These are phyloP conservation scores for Striga hermonthica DNA, from an alignment of 305 asterid genomes.

Conservation along the genomic window DNA sequence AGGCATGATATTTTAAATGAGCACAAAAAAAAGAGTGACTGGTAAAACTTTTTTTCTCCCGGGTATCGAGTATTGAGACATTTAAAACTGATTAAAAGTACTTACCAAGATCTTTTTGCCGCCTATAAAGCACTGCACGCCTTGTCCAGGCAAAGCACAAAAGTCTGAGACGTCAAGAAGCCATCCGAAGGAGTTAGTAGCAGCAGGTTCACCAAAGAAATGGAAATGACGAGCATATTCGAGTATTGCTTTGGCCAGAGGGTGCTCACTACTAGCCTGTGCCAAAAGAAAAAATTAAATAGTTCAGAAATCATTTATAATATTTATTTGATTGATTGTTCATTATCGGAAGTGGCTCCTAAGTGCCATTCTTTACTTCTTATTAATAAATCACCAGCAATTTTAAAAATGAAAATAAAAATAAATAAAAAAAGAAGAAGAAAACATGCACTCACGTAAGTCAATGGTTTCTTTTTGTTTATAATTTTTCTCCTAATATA, in stretches of 20 bases:
- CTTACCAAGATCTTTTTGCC: slow-evolving; percentile 83
- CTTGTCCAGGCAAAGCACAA: slow-evolving; percentile 87
- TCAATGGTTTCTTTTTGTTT: too few relatives aligned
- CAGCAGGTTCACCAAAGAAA: slow-evolving; percentile 67
- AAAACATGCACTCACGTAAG: too few relatives aligned
- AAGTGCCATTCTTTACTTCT: too few relatives aligned
- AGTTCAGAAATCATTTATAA: slow-evolving; percentile 29
- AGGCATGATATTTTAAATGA: slow-evolving; percentile 26
- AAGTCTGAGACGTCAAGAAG: slow-evolving; percentile 79
- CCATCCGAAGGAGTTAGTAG: slow-evolving; percentile 67
- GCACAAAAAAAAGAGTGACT: background rate
- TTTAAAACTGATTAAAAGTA: slow-evolving; percentile 27
- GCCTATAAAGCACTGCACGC: slow-evolving; percentile 73
- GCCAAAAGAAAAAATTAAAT: slow-evolving; percentile 27
- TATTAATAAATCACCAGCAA: too few relatives aligned
- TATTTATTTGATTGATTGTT: too few relatives aligned
- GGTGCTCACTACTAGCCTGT: slow-evolving; percentile 97
- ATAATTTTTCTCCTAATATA: too few relatives aligned
- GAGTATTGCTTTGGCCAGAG: slow-evolving; percentile 86
- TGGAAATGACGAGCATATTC: slow-evolving; percentile 95
- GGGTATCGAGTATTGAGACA: background rate
- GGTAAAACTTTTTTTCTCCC: slow-evolving; percentile 10
- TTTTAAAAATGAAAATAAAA: too few relatives aligned
- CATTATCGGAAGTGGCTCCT: too few relatives aligned
- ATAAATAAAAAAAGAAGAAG: too few relatives aligned